These are phyloP conservation scores for Colletotrichum navitas DNA, from an alignment of 2,329 filamentous ascomycete genomes.

Conservation along the genomic window DNA sequence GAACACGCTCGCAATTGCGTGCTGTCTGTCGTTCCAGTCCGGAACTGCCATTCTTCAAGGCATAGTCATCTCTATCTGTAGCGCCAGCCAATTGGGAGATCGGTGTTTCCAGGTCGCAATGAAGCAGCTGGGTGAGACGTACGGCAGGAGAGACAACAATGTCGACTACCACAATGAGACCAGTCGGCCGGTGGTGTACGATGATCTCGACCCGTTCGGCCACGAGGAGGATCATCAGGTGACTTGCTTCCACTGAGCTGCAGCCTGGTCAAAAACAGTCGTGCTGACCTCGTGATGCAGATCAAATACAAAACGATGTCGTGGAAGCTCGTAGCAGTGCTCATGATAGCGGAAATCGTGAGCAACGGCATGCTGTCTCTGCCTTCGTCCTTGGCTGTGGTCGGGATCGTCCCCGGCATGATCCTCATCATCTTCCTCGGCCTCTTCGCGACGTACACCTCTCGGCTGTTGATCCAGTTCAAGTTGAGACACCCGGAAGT, in stretches of 20 bases:
- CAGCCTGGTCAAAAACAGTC: no score
- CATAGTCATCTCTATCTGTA: neutral
- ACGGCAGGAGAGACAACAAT: neutral
- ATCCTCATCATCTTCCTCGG: conserved; percentile 56
- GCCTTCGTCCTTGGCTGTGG: conserved; percentile 63
- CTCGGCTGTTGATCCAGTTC: conserved; percentile 62
- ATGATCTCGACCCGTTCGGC: conserved; percentile 41
- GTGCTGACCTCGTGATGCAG: neutral
- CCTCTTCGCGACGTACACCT: conserved; percentile 61
- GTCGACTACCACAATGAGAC: neutral
- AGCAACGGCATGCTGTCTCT: conserved; percentile 67
- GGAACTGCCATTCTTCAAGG: neutral
- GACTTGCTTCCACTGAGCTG: neutral
- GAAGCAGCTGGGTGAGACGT: conserved; percentile 11
- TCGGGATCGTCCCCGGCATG: conserved; percentile 62
- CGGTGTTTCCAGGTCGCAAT: neutral
- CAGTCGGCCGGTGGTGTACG: conserved; percentile 26
- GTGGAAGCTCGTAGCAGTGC: conserved; percentile 63
- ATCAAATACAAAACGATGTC: conserved; percentile 68
- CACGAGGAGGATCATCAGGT: conserved; percentile 36
- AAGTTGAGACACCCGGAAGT: conserved; percentile 63
- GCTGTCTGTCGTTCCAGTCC: neutral
- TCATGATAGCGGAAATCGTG: conserved; percentile 70
- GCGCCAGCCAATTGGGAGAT: neutral
- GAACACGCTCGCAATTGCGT: no score